Percentiles rank a stretch among this genome's conserved stretches.
These are phyloP conservation scores for Arthroderma sp. DNA, from an alignment of 2,329 filamentous ascomycete genomes.

Conservation along the genomic window DNA sequence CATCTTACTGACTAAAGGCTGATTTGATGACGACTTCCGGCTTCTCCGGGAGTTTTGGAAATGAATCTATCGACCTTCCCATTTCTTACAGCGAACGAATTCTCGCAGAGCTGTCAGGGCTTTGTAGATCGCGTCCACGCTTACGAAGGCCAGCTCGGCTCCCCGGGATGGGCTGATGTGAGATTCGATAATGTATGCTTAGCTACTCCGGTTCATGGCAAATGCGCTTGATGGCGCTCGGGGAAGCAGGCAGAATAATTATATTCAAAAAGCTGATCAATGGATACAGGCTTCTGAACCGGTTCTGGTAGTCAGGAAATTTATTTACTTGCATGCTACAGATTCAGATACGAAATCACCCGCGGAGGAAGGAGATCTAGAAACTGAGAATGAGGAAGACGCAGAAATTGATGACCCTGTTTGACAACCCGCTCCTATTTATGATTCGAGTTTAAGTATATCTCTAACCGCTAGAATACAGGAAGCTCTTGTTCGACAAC, in stretches of 20 bases:
- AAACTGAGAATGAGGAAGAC: neutral
- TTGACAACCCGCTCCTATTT: neutral
- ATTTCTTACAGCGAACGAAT: slow-evolving; percentile 7
- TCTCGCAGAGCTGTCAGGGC: slow-evolving; percentile 6
- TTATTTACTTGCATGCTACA: neutral
- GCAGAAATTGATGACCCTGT: slow-evolving; percentile 10
- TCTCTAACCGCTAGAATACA: slow-evolving; percentile 5
- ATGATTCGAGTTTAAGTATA: neutral
- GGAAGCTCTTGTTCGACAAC: slow-evolving; percentile 8
- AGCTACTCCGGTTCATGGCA: neutral
- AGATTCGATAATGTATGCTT: slow-evolving; percentile 8
- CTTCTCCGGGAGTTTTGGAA: neutral
- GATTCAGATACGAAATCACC: neutral
- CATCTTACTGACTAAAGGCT: no score
- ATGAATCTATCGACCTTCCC: slow-evolving; percentile 9
- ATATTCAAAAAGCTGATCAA: neutral
- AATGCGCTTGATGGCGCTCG: neutral
- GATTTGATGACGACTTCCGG: no score
- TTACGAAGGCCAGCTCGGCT: neutral
- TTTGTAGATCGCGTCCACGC: slow-evolving; percentile 4
- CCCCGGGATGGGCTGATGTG: slow-evolving; percentile 6
- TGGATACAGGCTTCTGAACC: slow-evolving; percentile 6
- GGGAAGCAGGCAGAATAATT: no score
- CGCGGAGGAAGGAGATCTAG: neutral
- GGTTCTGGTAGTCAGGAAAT: slow-evolving; percentile 6